Evolutionary conservation across 352 stramenopile species (phyloP).

Genomic region (Pythium grandisporangium): DNA sequence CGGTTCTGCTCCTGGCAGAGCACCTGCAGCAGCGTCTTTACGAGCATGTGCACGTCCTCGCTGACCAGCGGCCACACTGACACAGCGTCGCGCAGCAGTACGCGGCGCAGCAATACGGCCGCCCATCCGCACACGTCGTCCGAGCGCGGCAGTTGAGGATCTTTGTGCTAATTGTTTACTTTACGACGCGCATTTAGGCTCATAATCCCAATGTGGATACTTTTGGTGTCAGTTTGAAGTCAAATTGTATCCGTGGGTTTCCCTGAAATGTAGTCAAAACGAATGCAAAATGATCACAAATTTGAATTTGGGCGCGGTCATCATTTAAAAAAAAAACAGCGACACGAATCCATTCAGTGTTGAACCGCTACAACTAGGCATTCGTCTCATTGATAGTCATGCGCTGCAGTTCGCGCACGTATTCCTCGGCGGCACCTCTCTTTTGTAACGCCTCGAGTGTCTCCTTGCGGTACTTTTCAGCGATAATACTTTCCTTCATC

Average conservation of each 20-base stretch:
- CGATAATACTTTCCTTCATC: conserved; percentile 63
- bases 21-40: conserved; percentile 62
- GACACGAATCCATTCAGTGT: too few species aligned
- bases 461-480: conserved; percentile 61
- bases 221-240: too few species aligned
- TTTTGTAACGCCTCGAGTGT: conserved; percentile 53
- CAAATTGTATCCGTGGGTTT: too few species aligned
- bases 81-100: conserved; percentile 68
- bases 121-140: conserved; percentile 67
- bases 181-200: too few species aligned
- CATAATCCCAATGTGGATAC: too few species aligned
- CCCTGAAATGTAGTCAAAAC: too few species aligned
- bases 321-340: too few species aligned
- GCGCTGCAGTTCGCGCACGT: conserved; percentile 49
- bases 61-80: conserved; percentile 65
- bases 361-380: too few species aligned
- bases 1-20: conserved; percentile 51
- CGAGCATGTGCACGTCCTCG: conserved; percentile 20
- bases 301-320: too few species aligned
- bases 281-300: too few species aligned
- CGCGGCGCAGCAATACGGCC: conserved; percentile 67
- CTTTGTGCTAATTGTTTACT: too few species aligned
- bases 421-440: conserved; percentile 54
- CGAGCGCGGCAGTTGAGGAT: conserved; percentile 10
- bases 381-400: conserved; percentile 64